Conservation (phyloP, 2,329 filamentous ascomycete species). For the Trichoderma asperellum region DNA sequence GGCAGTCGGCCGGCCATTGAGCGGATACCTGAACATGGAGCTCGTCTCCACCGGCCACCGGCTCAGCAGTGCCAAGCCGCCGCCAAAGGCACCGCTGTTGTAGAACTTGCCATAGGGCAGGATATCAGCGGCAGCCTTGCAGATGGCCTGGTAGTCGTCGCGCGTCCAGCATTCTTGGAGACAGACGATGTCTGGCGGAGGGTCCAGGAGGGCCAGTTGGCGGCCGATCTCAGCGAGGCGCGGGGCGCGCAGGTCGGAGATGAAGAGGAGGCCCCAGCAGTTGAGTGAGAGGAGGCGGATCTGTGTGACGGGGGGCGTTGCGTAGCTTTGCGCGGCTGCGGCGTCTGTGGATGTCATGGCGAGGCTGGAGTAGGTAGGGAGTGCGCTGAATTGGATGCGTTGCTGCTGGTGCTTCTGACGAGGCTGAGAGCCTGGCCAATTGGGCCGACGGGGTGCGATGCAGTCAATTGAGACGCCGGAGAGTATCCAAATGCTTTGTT, state of each 20-base stretch:
- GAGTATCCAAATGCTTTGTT: background rate
- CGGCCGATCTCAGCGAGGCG: slow-evolving; percentile 83
- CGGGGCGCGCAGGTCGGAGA: slow-evolving; percentile 76
- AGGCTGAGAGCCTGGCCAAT: background rate
- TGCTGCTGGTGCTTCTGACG: background rate
- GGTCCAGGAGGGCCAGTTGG: slow-evolving; percentile 69
- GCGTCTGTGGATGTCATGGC: slow-evolving; percentile 17
- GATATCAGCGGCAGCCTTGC: slow-evolving; percentile 69
- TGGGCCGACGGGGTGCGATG: background rate
- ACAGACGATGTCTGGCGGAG: slow-evolving; percentile 82
- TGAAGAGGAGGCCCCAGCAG: slow-evolving; percentile 93
- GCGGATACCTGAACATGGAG: slow-evolving; percentile 82
- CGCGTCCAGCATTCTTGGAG: slow-evolving; percentile 95
- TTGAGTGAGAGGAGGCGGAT: slow-evolving; percentile 88
- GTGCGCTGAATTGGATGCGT: background rate
- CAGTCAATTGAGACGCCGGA: background rate
- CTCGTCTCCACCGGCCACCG: slow-evolving; percentile 92
- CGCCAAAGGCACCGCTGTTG: slow-evolving; percentile 84
- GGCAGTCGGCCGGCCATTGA: slow-evolving; percentile 90
- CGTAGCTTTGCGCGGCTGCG: slow-evolving; percentile 31
- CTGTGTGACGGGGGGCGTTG: slow-evolving; percentile 43
- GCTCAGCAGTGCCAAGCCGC: slow-evolving; percentile 84
- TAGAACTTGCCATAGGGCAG: slow-evolving; percentile 95
- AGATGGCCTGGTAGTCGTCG: slow-evolving; percentile 79
- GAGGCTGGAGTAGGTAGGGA: background rate